Conservation (phyloP, 2,329 filamentous ascomycete species). For the Didymella segeticola region DNA sequence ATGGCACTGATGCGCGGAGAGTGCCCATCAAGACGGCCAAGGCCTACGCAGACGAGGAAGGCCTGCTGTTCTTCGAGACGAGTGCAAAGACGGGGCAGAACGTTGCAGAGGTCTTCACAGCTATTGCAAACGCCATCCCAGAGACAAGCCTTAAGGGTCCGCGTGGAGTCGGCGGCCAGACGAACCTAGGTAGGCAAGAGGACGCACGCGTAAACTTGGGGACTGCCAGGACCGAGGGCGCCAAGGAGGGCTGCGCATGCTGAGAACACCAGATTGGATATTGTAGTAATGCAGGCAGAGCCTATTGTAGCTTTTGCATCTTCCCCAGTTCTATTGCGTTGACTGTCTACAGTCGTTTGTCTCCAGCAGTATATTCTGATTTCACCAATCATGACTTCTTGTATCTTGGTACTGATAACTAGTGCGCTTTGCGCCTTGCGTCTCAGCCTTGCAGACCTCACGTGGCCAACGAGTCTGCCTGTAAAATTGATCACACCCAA, state of each 20-base stretch:
- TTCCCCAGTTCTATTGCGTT: background rate
- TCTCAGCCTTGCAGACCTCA: background rate
- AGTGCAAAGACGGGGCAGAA: conserved; percentile 96
- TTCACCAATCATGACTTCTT: too few species aligned
- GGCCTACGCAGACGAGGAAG: conserved; percentile 92
- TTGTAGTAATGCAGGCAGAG: conserved; percentile 14
- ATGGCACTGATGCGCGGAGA: conserved; percentile 79
- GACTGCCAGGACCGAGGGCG: conserved; percentile 71
- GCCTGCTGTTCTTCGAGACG: conserved; percentile 95
- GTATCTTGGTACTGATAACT: too few species aligned
- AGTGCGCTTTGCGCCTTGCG: background rate
- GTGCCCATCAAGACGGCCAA: conserved; percentile 90
- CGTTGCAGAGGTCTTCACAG: conserved; percentile 94
- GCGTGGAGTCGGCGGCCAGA: conserved; percentile 68
- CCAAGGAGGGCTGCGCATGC: conserved; percentile 92
- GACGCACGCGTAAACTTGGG: conserved; percentile 83
- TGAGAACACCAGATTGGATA: conserved; percentile 49
- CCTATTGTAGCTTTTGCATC: conserved; percentile 1
- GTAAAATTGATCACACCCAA: background rate
- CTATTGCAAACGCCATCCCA: conserved; percentile 96
- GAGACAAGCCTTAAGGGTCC: conserved; percentile 94
- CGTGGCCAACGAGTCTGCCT: conserved; percentile 2
- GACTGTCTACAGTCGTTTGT: conserved; percentile 9
- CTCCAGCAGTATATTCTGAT: too few species aligned
- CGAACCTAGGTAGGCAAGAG: conserved; percentile 62